Conservation (phyloP, 441 rosid species). For the Biscutella laevigata region DNA sequence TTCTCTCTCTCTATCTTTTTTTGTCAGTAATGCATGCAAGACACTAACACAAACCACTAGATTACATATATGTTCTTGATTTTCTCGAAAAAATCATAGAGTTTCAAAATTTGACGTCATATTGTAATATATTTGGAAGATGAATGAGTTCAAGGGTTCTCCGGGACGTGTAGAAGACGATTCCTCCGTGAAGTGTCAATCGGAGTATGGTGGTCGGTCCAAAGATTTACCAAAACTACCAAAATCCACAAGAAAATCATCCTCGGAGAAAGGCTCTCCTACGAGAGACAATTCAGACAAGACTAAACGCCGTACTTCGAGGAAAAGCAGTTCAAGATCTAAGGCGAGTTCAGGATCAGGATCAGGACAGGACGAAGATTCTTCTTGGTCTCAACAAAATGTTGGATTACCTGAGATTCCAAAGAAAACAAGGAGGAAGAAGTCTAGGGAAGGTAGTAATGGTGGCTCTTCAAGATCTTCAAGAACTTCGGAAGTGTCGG, state of each 20-base stretch:
- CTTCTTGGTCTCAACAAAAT: conserved; percentile 6
- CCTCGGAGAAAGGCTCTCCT: conserved; percentile 26
- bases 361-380: background rate
- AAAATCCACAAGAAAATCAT: conserved; percentile 39
- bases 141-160: conserved; percentile 43
- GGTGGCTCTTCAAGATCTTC: conserved; percentile 35
- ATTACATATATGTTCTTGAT: too few species aligned
- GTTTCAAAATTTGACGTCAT: background rate
- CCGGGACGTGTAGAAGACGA: conserved; percentile 28
- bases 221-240: conserved; percentile 38
- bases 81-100: too few species aligned
- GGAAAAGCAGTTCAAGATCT: conserved; percentile 1
- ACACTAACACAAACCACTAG: too few species aligned
- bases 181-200: conserved; percentile 24
- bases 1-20: too few species aligned
- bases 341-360: too few species aligned
- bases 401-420: conserved; percentile 28
- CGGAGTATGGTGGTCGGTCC: conserved; percentile 31
- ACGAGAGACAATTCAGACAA: conserved; percentile 37
- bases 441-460: conserved; percentile 34
- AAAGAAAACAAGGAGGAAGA: conserved; percentile 41
- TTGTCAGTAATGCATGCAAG: too few species aligned
- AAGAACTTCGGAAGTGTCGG: conserved; percentile 22
- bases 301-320: conserved; percentile 34
- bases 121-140: conserved; percentile 26